phyloP scores from a whole-genome alignment of 1,139 yeast species.

The Scheffersomyces segobiensis region DNA sequence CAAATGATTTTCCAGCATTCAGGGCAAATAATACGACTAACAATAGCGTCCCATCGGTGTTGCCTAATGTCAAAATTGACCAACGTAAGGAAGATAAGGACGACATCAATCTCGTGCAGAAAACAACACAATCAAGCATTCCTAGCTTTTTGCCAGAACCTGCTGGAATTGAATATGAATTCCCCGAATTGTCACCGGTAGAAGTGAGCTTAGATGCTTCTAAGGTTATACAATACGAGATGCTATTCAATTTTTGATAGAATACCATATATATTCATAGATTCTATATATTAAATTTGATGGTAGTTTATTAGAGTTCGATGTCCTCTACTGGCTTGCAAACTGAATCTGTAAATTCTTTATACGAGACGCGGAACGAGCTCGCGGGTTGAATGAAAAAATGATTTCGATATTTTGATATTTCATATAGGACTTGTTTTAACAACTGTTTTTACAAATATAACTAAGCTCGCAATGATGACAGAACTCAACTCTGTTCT shows the following conservation, averaged over 20 bases:
- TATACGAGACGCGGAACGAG: not conserved
- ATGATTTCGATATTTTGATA: not conserved
- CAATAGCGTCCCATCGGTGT: not conserved
- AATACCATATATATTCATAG: not conserved
- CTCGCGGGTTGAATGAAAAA: not conserved
- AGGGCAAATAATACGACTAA: not conserved
- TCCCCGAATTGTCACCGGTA: slow-evolving; percentile 31
- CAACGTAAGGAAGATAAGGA: not conserved
- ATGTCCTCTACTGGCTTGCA: no score
- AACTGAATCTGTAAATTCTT: not conserved
- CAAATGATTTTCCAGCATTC: not conserved
- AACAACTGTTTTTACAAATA: not conserved
- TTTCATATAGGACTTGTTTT: no score
- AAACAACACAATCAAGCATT: not conserved
- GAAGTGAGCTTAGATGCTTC: slow-evolving; percentile 21
- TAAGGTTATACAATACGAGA: slow-evolving; percentile 29
- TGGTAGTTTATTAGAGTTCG: not conserved
- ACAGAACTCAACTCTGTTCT: slow-evolving; percentile 58
- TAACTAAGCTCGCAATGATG: slow-evolving; percentile 9
- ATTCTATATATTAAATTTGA: not conserved
- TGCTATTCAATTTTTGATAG: slow-evolving; percentile 26
- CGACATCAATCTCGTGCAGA: not conserved
- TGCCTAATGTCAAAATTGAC: not conserved
- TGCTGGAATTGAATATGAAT: slow-evolving; percentile 13
- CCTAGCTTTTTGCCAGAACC: not conserved